Evolutionary conservation across 306 rosid species (phyloP), one percentile per base, ranked within the genome.

Genomic region (Gynostemma pentaphyllum): DNA sequence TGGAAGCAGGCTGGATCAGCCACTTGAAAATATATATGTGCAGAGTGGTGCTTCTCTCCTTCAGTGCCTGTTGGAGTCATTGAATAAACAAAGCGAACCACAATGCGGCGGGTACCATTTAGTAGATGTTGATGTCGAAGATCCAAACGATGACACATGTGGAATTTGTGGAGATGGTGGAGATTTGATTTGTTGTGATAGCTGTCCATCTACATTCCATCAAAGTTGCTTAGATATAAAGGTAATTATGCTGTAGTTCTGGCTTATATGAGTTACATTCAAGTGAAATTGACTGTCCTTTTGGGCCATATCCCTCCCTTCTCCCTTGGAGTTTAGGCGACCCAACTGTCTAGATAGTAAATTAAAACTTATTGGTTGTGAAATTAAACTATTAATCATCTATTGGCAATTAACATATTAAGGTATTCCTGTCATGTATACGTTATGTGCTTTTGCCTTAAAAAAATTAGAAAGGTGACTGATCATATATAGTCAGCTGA

Each of bases 141-240:
- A 92, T 73, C 96, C 99, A 45, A 92, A 88, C 69, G 96, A 92
- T 73, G 99, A 92, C 74, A 79, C 99, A 16, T 92, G 99, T 57
- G 96, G 95, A 45, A 80, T 92, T 51, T 92, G 99, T 51, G 99
- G 99, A 67, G 99, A 92, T 73, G 99, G 99, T 34, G 99, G 99
- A 64, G 82, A 88, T 73, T 79, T 92, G 81, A 82, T 86, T 71
- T 92, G 99, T 66, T 92, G 99, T 68, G 99, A 92, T 74, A 71
- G 90, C 68, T 92, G 99, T 74, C 99, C 99, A 42, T 92, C 99
- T 46, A 88, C 99, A 26, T 92, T 92, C 79, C 99, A 92, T 73
- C 92, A 84, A 68, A 80, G 81, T 75, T 92, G 99, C 74, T 79
- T 92, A 81, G 85, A 80, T 69, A 84, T 88, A 73, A 65, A 84